Conservation (phyloP, 2,329 filamentous ascomycete species). For the Paraphaeosphaeria minitans region DNA sequence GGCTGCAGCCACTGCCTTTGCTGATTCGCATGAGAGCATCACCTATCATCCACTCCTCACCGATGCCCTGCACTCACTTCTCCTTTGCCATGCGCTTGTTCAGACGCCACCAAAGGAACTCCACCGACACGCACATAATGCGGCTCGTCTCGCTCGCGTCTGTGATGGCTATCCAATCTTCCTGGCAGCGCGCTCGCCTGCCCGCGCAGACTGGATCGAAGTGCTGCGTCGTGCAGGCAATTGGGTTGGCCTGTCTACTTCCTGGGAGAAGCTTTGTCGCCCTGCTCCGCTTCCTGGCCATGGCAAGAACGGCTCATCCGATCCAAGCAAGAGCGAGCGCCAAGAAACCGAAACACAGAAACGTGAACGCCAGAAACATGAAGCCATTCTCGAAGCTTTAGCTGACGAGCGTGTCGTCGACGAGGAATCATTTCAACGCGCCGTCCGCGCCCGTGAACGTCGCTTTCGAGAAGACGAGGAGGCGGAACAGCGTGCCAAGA, state of each 20-base stretch:
- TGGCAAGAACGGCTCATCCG: conserved; percentile 10
- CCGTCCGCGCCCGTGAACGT: conserved; percentile 65
- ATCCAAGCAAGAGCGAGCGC: conserved; percentile 14
- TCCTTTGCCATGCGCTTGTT: conserved; percentile 78
- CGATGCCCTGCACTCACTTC: conserved; percentile 77
- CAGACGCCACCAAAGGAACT: conserved; percentile 81
- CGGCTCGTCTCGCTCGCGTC: conserved; percentile 73
- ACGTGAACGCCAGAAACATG: conserved; percentile 64
- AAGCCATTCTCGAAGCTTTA: conserved; percentile 70
- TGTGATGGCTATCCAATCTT: conserved; percentile 83
- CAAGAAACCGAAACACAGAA: conserved; percentile 59
- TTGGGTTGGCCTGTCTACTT: conserved; percentile 68
- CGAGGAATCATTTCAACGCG: conserved; percentile 67
- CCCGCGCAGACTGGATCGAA: conserved; percentile 81
- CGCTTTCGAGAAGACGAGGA: conserved; percentile 63
- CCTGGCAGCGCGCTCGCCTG: conserved; percentile 71
- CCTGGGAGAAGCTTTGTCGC: conserved; percentile 74
- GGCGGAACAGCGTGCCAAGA: conserved; percentile 32
- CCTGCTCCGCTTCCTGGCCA: conserved; percentile 51
- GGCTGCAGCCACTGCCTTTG: conserved; percentile 43
- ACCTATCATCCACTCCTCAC: conserved; percentile 83
- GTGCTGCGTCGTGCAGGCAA: conserved; percentile 70
- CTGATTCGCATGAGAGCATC: conserved; percentile 64
- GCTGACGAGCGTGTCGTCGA: conserved; percentile 71
- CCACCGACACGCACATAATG: conserved; percentile 80